Base-by-base conservation (phyloP, 2,329 filamentous ascomycete genomes). In the Fusarium sp. region DNA sequence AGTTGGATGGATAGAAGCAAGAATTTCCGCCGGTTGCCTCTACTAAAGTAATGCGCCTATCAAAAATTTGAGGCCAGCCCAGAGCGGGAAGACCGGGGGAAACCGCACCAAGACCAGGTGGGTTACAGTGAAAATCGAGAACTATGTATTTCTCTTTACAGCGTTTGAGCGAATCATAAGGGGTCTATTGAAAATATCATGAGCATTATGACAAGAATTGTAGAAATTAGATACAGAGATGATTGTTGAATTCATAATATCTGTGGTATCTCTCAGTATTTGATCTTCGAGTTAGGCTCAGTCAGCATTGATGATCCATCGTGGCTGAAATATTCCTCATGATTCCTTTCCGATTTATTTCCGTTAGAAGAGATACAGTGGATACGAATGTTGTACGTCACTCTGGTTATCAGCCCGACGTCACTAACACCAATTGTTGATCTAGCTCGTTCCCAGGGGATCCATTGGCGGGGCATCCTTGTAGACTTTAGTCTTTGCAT, bases 361-460 rank as follows among this genome's bases (percentile, higher is more conserved):
- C 57, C 45, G 42, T 14, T 17, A 17, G 17, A 22, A 63, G 33
- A 31, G 36, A 54, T 35, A 42, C 18, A 38, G 35, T 49, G 36
- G 55, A 20, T 61, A 62, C 62, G 67, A 55, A 35, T 41, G 44
- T 44, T 60, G 52, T 64, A 73, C 71, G 71, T 73, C 71, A 73
- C 71, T 58, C 49, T 46, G 27, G 25, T 42, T 46, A 29, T 60
- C 45, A 57, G 50, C 47, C 49, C 77, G 77, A 80, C 78, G 78
- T 80, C 78, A 80, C 78, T 69, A 68, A 59, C 39, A 68, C 35
- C 53, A 53, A 62, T 44, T 53, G 47, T 44, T 58, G 35, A 52
- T 41, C 53, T 62, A 68, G 64, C 41, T 44, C 49, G 35, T 46
- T 54, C 63, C 52, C 27, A 66, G 57, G 63, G 61, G 54, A 61